Base-by-base conservation (phyloP, 768 basidiomycete species). In the Sutorius australiensis region DNA sequence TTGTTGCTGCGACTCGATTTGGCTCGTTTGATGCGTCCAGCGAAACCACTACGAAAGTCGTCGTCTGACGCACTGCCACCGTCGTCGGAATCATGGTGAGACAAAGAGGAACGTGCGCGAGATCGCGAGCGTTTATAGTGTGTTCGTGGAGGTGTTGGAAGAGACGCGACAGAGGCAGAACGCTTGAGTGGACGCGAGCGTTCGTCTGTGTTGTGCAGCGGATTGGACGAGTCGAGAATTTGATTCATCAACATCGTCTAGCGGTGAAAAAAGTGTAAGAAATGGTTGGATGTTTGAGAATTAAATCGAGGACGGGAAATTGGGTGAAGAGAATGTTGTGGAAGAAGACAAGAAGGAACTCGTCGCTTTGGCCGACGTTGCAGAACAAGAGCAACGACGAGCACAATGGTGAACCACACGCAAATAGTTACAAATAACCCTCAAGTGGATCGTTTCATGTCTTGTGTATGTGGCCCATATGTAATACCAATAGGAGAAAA, bases 101-200 rank as follows among this genome's bases (percentile, higher is more conserved):
- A 79, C 37, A 77, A 75, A 32, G 73, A 73, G 16, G 77, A 76
- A 0, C 69, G 70, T 44, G 74, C 66, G 19, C 77, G 75, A 7
- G 71, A 63, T 36, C 73, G 73, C 50, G 77, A 68, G 17, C 74
- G 75, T 55, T 77, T 83, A 51, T 79, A 73, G 45, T 71, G 75
- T 8, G 84, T 86, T 28, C 80, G 71, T 0, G 86, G 86, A 19
- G 85, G 86, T 0, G 86, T 87, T 34, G 83, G 84, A 21, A 87
- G 73, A 5, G 83, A 83, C 30, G 79, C 80, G 38, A 76, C 75
- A 16, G 85, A 87, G 24, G 83, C 80, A 16, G 82, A 82, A 19
- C 84, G 81, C 67, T 85, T 85, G 44, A 84, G 71, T 14, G 75
- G 71, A 37, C 72, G 75, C 36, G 61, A 46, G 1, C 40, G 54